Base-by-base conservation (phyloP, 768 basidiomycete species). In the Coprinopsis cinerea region DNA sequence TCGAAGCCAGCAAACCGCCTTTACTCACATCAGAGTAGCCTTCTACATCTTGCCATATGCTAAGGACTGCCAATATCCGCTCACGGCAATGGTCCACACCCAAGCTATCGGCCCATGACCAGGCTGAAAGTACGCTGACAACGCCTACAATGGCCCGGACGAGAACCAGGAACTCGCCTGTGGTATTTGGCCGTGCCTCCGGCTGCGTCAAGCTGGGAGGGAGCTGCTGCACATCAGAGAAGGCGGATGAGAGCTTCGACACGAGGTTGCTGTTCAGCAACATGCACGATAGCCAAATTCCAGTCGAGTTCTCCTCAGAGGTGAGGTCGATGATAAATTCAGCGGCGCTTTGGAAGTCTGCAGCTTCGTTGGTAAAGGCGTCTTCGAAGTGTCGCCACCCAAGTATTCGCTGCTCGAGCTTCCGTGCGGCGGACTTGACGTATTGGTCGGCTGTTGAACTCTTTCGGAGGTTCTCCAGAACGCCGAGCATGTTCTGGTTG, bases 31-130 rank as follows among this genome's bases (percentile, higher is more conserved):
- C 83, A 37, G 81, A 74, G 61, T 90, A 91, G 6, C 85, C 86
- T 24, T 83, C 78, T 22, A 79, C 66, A 23, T 66, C 67, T 64
- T 86, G 83, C 84, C 83, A 87, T 20, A 85, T 49, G 4, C 76
- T 73, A 46, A 90, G 51, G 14, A 89, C 71, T 5, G 76, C 78
- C 6, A 90, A 65, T 1, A 78, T 71, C 41, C 82, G 75, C 57
- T 86, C 82, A 10, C 84, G 75, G 58, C 83, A 85, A 11, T 65
- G 65, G 49, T 79, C 75, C 48, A 82, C 77, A 0, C 82, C 83
- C 17, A 87, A 67, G 61, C 85, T 87, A 57, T 90, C 88, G 11
- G 88, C 79, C 84, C 87, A 92, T 2, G 85, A 83, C 59, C 83
- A 83, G 27, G 85, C 83, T 1, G 81, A 81, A 13, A 91, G 65